phyloP scores from a whole-genome alignment of 495 filamentous ascomycete species.

The Lophium mytilinum region DNA sequence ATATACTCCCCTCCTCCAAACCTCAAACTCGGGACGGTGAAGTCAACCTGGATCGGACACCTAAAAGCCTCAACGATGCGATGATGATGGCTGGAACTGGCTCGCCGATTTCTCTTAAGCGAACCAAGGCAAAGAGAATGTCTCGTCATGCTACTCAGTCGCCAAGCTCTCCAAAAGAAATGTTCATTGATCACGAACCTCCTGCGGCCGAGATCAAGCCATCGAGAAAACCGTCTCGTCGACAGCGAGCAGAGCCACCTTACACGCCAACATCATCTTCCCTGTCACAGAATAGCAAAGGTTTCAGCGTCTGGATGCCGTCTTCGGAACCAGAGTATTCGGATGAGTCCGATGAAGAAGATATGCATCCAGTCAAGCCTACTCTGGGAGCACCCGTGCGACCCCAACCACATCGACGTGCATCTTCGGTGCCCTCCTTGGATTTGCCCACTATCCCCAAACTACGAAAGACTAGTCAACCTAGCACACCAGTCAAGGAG shows the following conservation, averaged over 20 bases:
- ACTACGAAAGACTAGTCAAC: conserved; percentile 41
- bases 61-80: conserved; percentile 27
- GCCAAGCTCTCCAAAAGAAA: neutral
- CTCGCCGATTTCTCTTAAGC: conserved; percentile 39
- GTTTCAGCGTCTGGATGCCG: conserved; percentile 36
- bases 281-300: conserved; percentile 22
- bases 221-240: conserved; percentile 14
- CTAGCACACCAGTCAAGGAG: conserved; percentile 28
- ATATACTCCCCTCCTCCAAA: neutral
- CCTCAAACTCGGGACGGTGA: conserved; percentile 5
- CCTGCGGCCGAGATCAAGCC: conserved; percentile 5
- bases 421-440: conserved; percentile 51
- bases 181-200: conserved; percentile 10
- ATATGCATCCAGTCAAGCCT: neutral
- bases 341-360: conserved; percentile 26
- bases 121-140: conserved; percentile 48
- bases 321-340: conserved; percentile 26
- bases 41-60: conserved; percentile 8
- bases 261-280: conserved; percentile 14
- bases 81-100: conserved; percentile 26
- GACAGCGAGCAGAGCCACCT: conserved; percentile 7
- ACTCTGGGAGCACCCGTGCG: neutral
- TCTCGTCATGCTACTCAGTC: conserved; percentile 13
- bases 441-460: conserved; percentile 52
- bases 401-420: conserved; percentile 34